These are phyloP conservation scores for Pseudonectria foliicola DNA, from an alignment of 2,329 filamentous ascomycete genomes.

Conservation along the genomic window DNA sequence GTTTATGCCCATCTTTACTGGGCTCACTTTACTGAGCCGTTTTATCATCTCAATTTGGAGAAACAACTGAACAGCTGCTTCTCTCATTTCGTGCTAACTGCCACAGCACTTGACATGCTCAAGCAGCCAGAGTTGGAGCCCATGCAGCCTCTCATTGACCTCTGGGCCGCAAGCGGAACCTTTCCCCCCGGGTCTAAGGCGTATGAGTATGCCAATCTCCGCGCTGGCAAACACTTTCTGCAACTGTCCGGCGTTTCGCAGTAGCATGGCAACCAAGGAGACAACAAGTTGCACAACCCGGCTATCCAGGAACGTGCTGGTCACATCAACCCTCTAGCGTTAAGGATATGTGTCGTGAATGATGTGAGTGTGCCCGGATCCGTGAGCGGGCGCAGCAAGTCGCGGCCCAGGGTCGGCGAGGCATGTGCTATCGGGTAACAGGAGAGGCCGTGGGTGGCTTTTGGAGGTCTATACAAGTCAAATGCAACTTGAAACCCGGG, in stretches of 20 bases:
- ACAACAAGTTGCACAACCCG: slow-evolving; percentile 7
- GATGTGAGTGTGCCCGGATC: too few relatives aligned
- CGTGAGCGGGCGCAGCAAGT: too few relatives aligned
- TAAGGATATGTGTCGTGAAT: too few relatives aligned
- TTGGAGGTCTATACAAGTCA: too few relatives aligned
- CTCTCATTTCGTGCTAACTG: slow-evolving; percentile 75
- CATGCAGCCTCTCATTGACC: slow-evolving; percentile 88
- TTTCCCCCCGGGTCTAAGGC: slow-evolving; percentile 70
- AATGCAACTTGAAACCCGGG: slow-evolving; percentile 5
- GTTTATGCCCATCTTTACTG: slow-evolving; percentile 98
- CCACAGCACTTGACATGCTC: slow-evolving; percentile 75
- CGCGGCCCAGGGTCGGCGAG: too few relatives aligned
- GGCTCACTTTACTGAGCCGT: slow-evolving; percentile 81
- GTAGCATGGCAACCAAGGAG: slow-evolving; percentile 9
- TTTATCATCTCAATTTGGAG: slow-evolving; percentile 74
- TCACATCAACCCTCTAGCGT: background rate
- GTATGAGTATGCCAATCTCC: slow-evolving; percentile 57
- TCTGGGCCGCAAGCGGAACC: slow-evolving; percentile 84
- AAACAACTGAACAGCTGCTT: slow-evolving; percentile 84
- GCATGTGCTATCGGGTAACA: too few relatives aligned
- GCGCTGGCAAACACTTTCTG: slow-evolving; percentile 52
- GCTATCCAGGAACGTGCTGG: slow-evolving; percentile 4
- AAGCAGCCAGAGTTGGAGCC: slow-evolving; percentile 87
- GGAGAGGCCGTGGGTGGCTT: too few relatives aligned
- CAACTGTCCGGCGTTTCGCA: slow-evolving; percentile 35